Conservation (phyloP, 305 asterid species). For the Solanum aculeatissimum region DNA sequence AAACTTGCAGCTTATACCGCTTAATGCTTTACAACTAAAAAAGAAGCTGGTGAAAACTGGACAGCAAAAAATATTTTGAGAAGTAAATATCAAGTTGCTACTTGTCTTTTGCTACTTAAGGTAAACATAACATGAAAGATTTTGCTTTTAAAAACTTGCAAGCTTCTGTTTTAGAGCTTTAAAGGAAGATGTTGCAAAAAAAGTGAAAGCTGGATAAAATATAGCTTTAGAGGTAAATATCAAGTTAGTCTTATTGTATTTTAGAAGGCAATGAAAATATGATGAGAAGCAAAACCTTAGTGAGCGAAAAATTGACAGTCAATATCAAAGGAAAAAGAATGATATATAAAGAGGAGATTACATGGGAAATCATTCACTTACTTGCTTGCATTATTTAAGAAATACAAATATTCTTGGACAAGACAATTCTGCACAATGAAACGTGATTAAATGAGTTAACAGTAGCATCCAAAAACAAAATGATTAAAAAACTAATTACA, state of each 20-base stretch:
- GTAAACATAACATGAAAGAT: neutral
- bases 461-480: neutral
- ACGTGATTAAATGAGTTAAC: neutral
- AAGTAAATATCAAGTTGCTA: neutral
- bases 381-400: constrained; percentile 33
- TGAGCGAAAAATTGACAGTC: neutral
- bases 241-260: neutral
- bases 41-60: neutral
- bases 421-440: constrained; percentile 19
- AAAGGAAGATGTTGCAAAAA: neutral
- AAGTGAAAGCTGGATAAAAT: neutral
- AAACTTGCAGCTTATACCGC: neutral
- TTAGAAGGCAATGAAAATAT: neutral
- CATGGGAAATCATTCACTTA: constrained; percentile 2
- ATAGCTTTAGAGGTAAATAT: neutral
- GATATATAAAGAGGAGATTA: neutral
- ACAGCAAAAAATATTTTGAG: neutral
- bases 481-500: neutral
- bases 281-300: neutral
- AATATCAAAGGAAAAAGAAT: neutral
- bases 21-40: neutral
- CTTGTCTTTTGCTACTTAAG: neutral
- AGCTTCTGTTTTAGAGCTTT: neutral
- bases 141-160: neutral
- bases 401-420: constrained; percentile 27